phyloP scores from a whole-genome alignment of 164 flowering plant genomes.

The Aristolochia contorta region DNA sequence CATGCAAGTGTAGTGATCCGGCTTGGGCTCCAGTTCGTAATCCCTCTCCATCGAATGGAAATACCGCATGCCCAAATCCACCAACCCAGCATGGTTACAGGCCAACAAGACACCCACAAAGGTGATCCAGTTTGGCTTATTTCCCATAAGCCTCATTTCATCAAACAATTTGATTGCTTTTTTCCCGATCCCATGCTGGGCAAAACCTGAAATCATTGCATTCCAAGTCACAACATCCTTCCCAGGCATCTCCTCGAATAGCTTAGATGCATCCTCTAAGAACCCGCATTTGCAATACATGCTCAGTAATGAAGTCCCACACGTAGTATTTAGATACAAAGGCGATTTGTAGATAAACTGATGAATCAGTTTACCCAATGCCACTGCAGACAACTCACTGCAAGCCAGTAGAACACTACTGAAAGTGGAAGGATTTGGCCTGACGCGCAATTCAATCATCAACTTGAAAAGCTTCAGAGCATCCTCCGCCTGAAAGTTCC shows the following conservation, averaged over 20 bases:
- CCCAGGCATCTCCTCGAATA: slow-evolving; percentile 11
- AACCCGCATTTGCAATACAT: slow-evolving; percentile 30
- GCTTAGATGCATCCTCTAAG: slow-evolving; percentile 14
- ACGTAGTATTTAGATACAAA: slow-evolving; percentile 12
- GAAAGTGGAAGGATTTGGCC: slow-evolving; percentile 16
- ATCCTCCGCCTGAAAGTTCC: slow-evolving; percentile 16
- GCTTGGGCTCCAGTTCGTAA: slow-evolving; percentile 15
- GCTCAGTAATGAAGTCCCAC: slow-evolving; percentile 18
- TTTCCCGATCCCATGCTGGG: slow-evolving; percentile 24
- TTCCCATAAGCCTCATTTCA: slow-evolving; percentile 12
- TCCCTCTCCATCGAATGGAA: slow-evolving; percentile 19
- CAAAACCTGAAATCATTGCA: slow-evolving; percentile 28
- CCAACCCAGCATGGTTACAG: slow-evolving; percentile 29
- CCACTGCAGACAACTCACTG: slow-evolving; percentile 17
- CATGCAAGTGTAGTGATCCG: slow-evolving; percentile 25
- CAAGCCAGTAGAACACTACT: slow-evolving; percentile 22
- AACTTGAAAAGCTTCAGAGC: slow-evolving; percentile 17
- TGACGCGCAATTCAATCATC: slow-evolving; percentile 11
- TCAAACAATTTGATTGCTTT: slow-evolving; percentile 18
- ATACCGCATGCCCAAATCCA: slow-evolving; percentile 15
- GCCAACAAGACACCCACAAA: slow-evolving; percentile 24
- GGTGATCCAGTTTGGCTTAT: slow-evolving; percentile 22
- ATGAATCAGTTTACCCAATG: slow-evolving; percentile 23
- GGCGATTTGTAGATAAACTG: slow-evolving; percentile 13
- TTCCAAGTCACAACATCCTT: slow-evolving; percentile 26